A percentile compares a stretch with the other conserved stretches of the same genome.
phyloP scores from a whole-genome alignment of 257 asterid species.

The Solanum verrucosum region DNA sequence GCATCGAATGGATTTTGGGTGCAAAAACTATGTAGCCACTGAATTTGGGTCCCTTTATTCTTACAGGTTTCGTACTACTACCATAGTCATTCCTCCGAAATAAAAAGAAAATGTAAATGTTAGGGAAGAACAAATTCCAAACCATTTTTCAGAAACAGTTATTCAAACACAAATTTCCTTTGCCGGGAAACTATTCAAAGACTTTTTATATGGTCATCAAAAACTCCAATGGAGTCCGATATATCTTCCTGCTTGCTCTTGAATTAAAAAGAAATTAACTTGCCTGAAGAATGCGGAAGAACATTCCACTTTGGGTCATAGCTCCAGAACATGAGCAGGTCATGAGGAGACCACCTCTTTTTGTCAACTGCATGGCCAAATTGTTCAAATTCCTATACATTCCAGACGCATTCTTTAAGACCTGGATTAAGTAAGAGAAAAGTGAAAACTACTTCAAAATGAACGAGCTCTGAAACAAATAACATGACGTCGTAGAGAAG shows the following conservation, averaged over 20 bases:
- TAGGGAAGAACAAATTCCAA: not conserved
- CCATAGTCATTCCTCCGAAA: not conserved
- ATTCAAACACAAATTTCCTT: not conserved
- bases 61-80: not conserved
- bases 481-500: not conserved
- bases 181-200: not conserved
- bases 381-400: constrained; percentile 90
- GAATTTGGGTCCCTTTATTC: not conserved
- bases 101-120: not conserved
- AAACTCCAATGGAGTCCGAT: not conserved
- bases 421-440: constrained; percentile 31
- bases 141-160: not conserved
- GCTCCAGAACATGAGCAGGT: constrained; percentile 99
- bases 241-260: not conserved
- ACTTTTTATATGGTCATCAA: not conserved
- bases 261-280: constrained; percentile 7
- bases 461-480: not conserved
- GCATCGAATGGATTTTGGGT: not conserved
- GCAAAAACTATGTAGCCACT: not conserved
- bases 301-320: constrained; percentile 90
- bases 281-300: constrained; percentile 73
- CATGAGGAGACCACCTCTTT: constrained; percentile 81
- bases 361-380: constrained; percentile 82
- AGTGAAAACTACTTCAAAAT: not conserved
- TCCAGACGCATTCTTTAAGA: constrained; percentile 80